Evolutionary conservation across 345 rosid genomes (phyloP).

Genomic region (Psidium friedrichsthalianum): DNA sequence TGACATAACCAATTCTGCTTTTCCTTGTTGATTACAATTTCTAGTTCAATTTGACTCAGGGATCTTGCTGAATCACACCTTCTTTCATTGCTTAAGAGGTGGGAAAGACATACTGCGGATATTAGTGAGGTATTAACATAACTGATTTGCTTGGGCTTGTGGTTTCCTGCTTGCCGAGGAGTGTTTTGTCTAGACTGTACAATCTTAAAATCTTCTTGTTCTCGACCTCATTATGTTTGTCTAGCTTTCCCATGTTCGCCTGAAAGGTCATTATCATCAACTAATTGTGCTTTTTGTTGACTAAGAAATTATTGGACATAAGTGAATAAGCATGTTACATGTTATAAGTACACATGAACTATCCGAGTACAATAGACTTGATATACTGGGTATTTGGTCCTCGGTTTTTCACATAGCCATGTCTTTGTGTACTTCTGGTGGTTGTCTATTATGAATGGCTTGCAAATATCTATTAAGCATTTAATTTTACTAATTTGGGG

Average conservation of each 20-base stretch:
- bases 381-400: not conserved
- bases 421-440: not conserved
- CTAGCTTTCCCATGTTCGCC: not conserved
- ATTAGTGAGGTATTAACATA: slow-evolving; percentile 41
- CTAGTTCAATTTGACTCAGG: slow-evolving; percentile 30
- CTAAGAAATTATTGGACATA: not conserved
- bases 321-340: not conserved
- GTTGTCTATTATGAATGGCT: not conserved
- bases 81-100: slow-evolving; percentile 38
- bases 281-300: not conserved
- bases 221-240: not conserved
- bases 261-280: not conserved
- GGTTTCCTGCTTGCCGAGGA: not conserved
- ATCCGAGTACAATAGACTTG: not conserved
- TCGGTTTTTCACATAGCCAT: not conserved
- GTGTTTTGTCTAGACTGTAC: not conserved
- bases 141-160: not conserved
- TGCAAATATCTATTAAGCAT: not conserved
- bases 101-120: slow-evolving; percentile 48
- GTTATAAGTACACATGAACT: not conserved
- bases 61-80: slow-evolving; percentile 53
- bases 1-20: not conserved
- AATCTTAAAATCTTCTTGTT: not conserved
- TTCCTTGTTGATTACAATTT: not conserved
- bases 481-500: not conserved